Conservation (phyloP, 2,329 filamentous ascomycete species). For the Arthrobotrys entomopaga region DNA sequence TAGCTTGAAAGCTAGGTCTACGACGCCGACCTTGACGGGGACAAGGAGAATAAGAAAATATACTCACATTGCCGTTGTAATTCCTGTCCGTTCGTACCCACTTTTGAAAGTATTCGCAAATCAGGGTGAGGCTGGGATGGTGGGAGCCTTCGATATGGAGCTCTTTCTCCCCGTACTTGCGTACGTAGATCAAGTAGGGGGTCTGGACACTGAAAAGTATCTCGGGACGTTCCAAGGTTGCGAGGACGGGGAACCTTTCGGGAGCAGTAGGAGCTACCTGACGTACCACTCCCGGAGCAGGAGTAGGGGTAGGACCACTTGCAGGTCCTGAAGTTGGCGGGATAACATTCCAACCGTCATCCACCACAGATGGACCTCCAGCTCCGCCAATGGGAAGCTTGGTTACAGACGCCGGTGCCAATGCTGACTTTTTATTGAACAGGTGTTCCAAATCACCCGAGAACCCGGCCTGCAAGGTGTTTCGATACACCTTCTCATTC, state of each 20-base stretch:
- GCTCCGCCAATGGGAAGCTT: constrained; percentile 42
- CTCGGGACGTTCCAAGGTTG: constrained; percentile 32
- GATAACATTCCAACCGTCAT: constrained; percentile 49
- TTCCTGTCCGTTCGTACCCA: constrained; percentile 50
- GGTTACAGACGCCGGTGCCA: constrained; percentile 11
- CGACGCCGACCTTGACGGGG: constrained; percentile 10
- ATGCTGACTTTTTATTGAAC: constrained; percentile 38
- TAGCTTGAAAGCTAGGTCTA: constrained; percentile 1
- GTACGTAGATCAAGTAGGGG: constrained; percentile 52
- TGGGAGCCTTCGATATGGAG: constrained; percentile 54
- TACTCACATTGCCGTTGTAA: constrained; percentile 51
- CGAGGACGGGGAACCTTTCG: constrained; percentile 36
- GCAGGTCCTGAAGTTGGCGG: constrained; percentile 22
- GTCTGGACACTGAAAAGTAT: constrained; percentile 40
- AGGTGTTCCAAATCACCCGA: constrained; percentile 42
- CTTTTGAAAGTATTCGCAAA: constrained; percentile 54
- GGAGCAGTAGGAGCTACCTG: constrained; percentile 18
- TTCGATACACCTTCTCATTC: constrained; percentile 38
- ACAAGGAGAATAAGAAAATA: constrained; percentile 6
- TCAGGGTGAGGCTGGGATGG: constrained; percentile 43
- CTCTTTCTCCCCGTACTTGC: constrained; percentile 49
- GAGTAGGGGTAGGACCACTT: constrained; percentile 12
- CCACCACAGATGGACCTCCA: constrained; percentile 23
- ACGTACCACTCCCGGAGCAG: constrained; percentile 16
- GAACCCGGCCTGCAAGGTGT: constrained; percentile 44